Conservation (phyloP, 768 basidiomycete species). For the Cubamyces sp. region DNA sequence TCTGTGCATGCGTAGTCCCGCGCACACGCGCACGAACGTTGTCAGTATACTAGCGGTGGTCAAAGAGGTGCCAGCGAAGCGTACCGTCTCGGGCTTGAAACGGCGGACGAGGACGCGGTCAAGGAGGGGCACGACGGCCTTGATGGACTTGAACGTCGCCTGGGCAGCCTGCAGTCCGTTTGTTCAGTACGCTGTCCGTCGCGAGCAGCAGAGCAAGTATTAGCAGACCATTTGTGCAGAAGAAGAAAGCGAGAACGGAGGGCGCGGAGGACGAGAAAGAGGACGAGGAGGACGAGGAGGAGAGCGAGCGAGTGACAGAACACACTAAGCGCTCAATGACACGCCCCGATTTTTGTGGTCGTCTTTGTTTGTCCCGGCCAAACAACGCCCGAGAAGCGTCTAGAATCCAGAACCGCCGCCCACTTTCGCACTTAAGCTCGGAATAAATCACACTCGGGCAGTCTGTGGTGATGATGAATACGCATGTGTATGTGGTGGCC, state of each 20-base stretch:
- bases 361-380: conserved; percentile 25
- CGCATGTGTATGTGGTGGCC: not conserved
- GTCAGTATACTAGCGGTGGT: not conserved
- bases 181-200: not conserved
- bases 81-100: conserved; percentile 93
- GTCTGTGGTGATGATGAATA: too few species aligned
- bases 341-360: conserved; percentile 12
- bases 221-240: conserved; percentile 9
- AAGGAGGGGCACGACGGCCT: conserved; percentile 84
- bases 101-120: conserved; percentile 98
- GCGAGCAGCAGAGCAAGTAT: not conserved
- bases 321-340: conserved; percentile 16
- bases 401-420: too few species aligned
- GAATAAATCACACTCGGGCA: too few species aligned
- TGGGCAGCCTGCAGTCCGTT: conserved; percentile 63
- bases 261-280: not conserved
- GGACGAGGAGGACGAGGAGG: not conserved
- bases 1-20: conserved; percentile 50
- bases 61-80: conserved; percentile 30
- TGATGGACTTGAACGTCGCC: conserved; percentile 96
- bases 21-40: not conserved
- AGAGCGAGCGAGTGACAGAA: conserved; percentile 11
- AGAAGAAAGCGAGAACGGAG: not conserved
- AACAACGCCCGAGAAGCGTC: conserved; percentile 26
- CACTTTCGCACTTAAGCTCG: too few species aligned